Evolutionary conservation across 176 grass and related monocot species (phyloP), one percentile per base, ranked within the genome.

Genomic region (Miscanthus lutarioriparius): DNA sequence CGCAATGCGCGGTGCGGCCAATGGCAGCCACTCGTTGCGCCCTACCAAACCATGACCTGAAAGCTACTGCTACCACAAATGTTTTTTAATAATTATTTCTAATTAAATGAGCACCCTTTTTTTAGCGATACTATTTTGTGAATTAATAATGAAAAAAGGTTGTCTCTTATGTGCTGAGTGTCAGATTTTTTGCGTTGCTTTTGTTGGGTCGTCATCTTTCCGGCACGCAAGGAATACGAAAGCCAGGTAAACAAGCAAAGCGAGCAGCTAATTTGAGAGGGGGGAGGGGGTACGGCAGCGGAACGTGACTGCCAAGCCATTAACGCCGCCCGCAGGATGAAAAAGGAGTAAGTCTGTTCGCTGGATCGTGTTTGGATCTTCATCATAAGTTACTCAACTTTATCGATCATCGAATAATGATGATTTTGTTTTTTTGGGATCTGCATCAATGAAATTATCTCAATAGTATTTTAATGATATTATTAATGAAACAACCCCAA

Each of bases 301-400:
- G 25, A 75, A 82, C 78, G 78, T 87, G 85, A 44, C 48, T 27
- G 78, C 78, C 78, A 87, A 76, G 78, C 0, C 26, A 81, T 26
- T 16, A 75, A 35, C 27, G n/a, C 66, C 9, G n/a, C 48, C n/a
- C n/a, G n/a, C n/a, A n/a, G n/a, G n/a, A n/a, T n/a, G n/a, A n/a
- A n/a, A n/a, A n/a, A n/a, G n/a, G n/a, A n/a, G n/a, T n/a, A n/a
- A n/a, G n/a, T n/a, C n/a, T n/a, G n/a, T n/a, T n/a, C n/a, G n/a
- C n/a, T n/a, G n/a, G n/a, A n/a, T n/a, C n/a, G n/a, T n/a, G n/a
- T n/a, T n/a, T n/a, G n/a, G n/a, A n/a, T n/a, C n/a, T n/a, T n/a
- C n/a, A n/a, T n/a, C n/a, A n/a, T n/a, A n/a, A n/a, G n/a, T n/a
- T n/a, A n/a, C n/a, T n/a, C n/a, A n/a, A n/a, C n/a, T n/a, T n/a